Conservation (phyloP, 2,329 filamentous ascomycete species). For the Hymenoscyphus linearis region DNA sequence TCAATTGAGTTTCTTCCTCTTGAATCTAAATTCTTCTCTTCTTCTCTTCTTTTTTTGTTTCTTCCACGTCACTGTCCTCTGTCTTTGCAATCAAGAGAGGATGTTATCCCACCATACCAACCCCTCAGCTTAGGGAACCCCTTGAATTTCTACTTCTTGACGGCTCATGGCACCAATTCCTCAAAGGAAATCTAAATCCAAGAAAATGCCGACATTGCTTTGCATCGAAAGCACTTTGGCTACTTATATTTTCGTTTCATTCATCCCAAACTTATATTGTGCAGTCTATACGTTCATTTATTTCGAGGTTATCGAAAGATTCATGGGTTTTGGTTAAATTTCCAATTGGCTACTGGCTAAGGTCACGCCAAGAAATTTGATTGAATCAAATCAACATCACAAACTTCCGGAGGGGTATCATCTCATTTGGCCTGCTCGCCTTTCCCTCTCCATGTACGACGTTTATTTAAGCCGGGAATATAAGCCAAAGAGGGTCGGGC, state of each 20-base stretch:
- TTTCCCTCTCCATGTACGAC: background rate
- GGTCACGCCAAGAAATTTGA: background rate
- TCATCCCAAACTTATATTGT: background rate
- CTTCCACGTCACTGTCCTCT: no score
- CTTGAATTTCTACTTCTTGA: background rate
- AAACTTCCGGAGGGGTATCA: background rate
- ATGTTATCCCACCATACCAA: no score
- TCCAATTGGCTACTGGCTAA: background rate
- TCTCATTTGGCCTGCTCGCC: background rate
- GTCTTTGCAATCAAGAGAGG: no score
- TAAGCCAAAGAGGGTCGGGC: slow-evolving; percentile 3
- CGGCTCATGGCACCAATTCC: background rate
- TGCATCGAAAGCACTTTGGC: background rate
- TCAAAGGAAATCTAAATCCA: background rate
- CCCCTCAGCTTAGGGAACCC: no score
- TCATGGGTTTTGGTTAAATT: background rate
- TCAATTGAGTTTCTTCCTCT: no score
- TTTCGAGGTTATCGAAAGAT: background rate
- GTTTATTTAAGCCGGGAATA: slow-evolving; percentile 1
- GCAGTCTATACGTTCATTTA: background rate
- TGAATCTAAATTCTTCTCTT: no score
- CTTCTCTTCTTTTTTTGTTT: no score
- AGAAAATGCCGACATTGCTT: background rate
- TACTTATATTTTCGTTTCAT: background rate
- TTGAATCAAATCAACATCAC: background rate